phyloP scores from a whole-genome alignment of 805 yeast genomes.

The Teunomyces cretensis region DNA sequence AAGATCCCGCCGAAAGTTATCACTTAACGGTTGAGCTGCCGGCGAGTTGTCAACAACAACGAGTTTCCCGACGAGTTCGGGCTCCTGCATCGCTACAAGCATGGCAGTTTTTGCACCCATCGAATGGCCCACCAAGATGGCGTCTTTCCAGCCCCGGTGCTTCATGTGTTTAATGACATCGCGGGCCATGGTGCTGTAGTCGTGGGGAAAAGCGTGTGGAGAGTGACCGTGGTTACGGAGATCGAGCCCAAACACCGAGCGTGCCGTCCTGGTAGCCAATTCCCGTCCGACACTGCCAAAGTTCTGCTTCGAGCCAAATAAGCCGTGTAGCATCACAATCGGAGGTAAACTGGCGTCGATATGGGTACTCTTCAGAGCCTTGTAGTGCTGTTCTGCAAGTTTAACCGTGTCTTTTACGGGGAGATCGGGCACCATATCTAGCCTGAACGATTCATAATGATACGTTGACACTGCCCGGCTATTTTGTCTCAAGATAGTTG shows the following conservation, averaged over 20 bases:
- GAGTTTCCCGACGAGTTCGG: conserved; percentile 39
- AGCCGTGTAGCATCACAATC: conserved; percentile 52
- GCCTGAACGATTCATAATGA: neutral
- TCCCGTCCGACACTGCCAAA: conserved; percentile 40
- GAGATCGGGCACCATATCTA: neutral
- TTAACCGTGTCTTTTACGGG: conserved; percentile 2
- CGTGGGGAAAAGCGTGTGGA: conserved; percentile 42
- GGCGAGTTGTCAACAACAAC: conserved; percentile 54
- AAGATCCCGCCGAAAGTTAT: conserved; percentile 34
- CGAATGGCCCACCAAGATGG: conserved; percentile 48
- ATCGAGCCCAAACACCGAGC: conserved; percentile 46
- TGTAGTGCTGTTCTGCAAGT: conserved; percentile 7
- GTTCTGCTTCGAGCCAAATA: conserved; percentile 49
- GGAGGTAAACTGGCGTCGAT: conserved; percentile 22
- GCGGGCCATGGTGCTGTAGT: conserved; percentile 42
- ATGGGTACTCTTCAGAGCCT: conserved; percentile 5
- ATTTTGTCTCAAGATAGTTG: neutral
- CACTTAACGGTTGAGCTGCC: conserved; percentile 31
- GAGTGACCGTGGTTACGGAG: conserved; percentile 58
- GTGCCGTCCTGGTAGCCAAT: conserved; percentile 27
- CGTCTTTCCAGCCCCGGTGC: conserved; percentile 14
- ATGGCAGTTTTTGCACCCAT: conserved; percentile 63
- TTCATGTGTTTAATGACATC: conserved; percentile 42
- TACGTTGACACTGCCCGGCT: neutral
- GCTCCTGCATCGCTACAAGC: conserved; percentile 41